Base-by-base conservation (phyloP, 495 filamentous ascomycete species). In the Neurospora sp. region DNA sequence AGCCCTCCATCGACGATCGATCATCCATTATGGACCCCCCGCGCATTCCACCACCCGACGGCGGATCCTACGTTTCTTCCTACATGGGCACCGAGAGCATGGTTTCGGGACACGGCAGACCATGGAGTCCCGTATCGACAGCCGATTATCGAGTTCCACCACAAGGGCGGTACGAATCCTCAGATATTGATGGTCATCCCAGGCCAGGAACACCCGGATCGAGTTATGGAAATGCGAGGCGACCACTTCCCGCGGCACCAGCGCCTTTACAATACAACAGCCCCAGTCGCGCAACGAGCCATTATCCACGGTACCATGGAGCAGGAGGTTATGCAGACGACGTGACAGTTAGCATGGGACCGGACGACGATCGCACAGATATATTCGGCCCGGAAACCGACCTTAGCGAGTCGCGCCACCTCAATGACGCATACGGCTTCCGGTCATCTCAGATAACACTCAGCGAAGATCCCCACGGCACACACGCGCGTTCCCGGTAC, bases 161-260 rank as follows among this genome's bases (percentile, higher is more conserved):
- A 66, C 54, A 66, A 66, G 54, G 54, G 31, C 81, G 89, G 23
- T 99, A 96, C 79, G 96, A 98, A 78, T 92, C 94, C 0, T 87
- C 90, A 20, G 94, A 97, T 77, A 79, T 98, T 71, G 96, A 98
- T 78, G 96, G 96, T 9, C 93, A 88, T 46, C 94, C 96, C 10
- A 84, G 96, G 74, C 96, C 96, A 14, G 96, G 96, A 3, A 97
- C 95, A 3, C 93, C 96, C 5, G 42, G 42, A 46, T 93, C 92
- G 44, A 87, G 89, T 77, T 98, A 97, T 78, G 92, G 93, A 11
- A 94, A 92, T 75, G 92, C 93, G 9, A 88, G 92, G 69, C 86
- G 93, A 73, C 94, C 94, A n/a, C 82, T 98, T n/a, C 96, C 94
- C 16, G 93, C 93, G 3, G 93, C 94, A 39, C 96, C 95, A 6